Base-by-base conservation (phyloP, 768 basidiomycete genomes). In the Boletus rubroflammeus region DNA sequence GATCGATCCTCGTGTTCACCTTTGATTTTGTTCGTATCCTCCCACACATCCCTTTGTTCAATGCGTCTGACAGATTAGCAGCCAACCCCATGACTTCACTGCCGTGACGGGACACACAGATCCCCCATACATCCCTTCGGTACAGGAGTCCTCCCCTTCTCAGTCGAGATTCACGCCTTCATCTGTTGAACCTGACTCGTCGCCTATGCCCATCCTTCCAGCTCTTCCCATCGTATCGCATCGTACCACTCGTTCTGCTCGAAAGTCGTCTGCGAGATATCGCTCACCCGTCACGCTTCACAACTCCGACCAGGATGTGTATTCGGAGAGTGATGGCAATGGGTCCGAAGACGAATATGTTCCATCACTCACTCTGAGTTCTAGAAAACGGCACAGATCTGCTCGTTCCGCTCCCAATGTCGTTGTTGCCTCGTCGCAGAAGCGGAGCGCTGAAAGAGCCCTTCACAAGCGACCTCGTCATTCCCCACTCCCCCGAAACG, bases 281-380 rank as follows among this genome's bases (percentile, higher is more conserved):
- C 34, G 17, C 41, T 45, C 28, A 7, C 47, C 50, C 32, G 35
- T 40, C 28, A 41, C 44, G 26, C 45, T 34, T 26, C 43, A 36
- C 15, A 59, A 64, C 42, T 39, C 54, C 14, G 67, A 67, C 19
- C 64, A 70, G 17, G 73, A 75, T 25, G 66, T 53, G 6, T 66
- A 74, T 52, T 65, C 64, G 28, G 71, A 77, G 41, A 72, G 73
- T 55, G 73, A 74, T n/a, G 73, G 66, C 9, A 69, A 74, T 52
- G 73, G 63, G 8, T 64, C 70, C 3, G 78, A 78, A 54, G 77
- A 78, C 46, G 76, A 79, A 55, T 79, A 81, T 54, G 21, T 74
- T 26, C 77, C 80, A 4, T 73, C 75, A 3, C 68, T 74, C 35
- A 50, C 54, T 34, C 56, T 70, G 38, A 65, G 54, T 46, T 63